Evolutionary conservation across 2,329 filamentous ascomycete genomes (phyloP), one percentile per base, ranked within the genome.

Genomic region (Fusarium mundagurra): DNA sequence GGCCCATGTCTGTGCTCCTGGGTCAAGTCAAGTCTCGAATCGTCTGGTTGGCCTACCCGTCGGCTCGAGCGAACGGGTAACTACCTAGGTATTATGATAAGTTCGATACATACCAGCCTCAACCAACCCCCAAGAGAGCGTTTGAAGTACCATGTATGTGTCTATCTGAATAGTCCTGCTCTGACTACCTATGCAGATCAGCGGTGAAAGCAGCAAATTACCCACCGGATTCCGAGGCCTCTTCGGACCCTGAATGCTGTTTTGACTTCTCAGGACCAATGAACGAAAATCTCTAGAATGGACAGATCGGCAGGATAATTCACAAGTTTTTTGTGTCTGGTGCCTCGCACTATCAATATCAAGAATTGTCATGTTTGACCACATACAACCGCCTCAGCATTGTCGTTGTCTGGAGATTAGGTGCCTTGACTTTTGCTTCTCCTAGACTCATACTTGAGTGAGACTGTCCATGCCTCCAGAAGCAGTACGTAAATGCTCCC

Each of bases 401-500:
- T 63, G 34, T 60, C 44, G 24, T 51, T 27, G 11, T 41, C 33
- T 34, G 36, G 55, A 33, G 22, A 67, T 47, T 34, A 47, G n/a
- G 33, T 27, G 17, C 50, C 55, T 62, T 58, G 41, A 36, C 57
- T 22, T 53, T 64, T 61, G 47, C 39, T 43, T 58, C 33, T 44
- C 51, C 45, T 31, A 61, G 33, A 47, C 44, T 41, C 24, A 48
- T 54, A 48, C 51, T 61, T 36, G n/a, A 18, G 59, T 33, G 43
- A 53, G 62, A 55, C 58, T 59, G 36, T 60, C 53, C 57, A 39
- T 44, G 45, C 61, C 54, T 44, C 44, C 31, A 27, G 17, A 47
- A 22, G 66, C 53, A 70, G 66, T 70, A 70, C 51, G 67, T 72
- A 64, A 64, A 44, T 44, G 27, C 53, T 47, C 45, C 48, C 61